Conservation (phyloP, 306 rosid genomes). For the Begonia peltatifolia region DNA sequence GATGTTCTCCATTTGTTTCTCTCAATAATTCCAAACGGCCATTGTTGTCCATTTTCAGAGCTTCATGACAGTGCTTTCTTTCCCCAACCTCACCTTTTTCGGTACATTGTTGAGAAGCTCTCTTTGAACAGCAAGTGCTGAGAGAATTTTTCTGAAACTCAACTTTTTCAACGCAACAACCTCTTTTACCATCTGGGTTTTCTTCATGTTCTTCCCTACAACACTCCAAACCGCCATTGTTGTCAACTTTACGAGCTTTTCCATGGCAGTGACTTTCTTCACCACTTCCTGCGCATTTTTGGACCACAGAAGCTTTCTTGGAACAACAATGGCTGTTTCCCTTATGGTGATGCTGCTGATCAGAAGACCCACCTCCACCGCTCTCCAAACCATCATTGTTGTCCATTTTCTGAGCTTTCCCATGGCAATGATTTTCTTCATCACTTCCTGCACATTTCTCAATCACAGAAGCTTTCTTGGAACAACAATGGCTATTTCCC, state of each 20-base stretch:
- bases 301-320: background rate
- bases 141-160: background rate
- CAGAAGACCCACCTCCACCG: constrained; percentile 9
- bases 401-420: constrained; percentile 12
- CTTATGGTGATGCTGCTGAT: constrained; percentile 1
- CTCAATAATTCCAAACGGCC: constrained; percentile 5
- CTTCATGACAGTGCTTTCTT: constrained; percentile 23
- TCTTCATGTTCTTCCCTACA: constrained; percentile 3
- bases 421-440: constrained; percentile 24
- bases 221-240: constrained; percentile 11
- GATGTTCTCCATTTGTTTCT: too few species aligned
- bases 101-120: background rate
- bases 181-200: background rate
- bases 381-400: constrained; percentile 12
- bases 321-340: background rate
- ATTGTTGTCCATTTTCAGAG: constrained; percentile 13
- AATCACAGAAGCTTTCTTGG: background rate
- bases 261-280: constrained; percentile 26
- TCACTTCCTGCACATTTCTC: constrained; percentile 6
- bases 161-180: background rate
- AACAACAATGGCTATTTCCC: background rate
- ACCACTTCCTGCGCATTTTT: constrained; percentile 4
- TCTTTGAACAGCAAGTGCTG: background rate
- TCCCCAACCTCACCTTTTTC: constrained; percentile 1
- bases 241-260: constrained; percentile 11